These are phyloP conservation scores for Dentipellis fragilis DNA, from an alignment of 768 basidiomycete species.

Conservation along the genomic window DNA sequence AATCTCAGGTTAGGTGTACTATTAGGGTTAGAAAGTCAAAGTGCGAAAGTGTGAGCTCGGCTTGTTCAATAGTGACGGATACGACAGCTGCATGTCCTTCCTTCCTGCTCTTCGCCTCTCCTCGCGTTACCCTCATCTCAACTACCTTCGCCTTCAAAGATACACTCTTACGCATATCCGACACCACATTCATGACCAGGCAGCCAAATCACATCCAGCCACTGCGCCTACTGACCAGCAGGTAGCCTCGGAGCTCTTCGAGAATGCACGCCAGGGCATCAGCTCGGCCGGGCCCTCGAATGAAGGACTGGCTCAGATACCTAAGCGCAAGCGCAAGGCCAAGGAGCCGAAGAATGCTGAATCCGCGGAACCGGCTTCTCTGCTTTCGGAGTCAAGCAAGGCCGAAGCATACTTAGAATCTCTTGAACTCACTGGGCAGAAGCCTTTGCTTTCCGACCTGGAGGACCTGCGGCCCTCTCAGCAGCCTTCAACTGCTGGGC, in stretches of 20 bases:
- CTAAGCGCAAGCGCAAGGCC: neutral
- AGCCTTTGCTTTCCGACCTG: slow-evolving; percentile 50
- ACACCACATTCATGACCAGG: too few species aligned
- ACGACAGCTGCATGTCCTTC: neutral
- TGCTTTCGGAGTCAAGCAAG: slow-evolving; percentile 31
- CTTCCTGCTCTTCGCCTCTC: neutral
- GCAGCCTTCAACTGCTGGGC: slow-evolving; percentile 30
- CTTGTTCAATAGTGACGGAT: too few species aligned
- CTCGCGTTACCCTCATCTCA: neutral
- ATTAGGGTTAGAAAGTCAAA: too few species aligned
- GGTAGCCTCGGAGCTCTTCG: too few species aligned
- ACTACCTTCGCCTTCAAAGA: neutral
- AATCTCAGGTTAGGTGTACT: too few species aligned
- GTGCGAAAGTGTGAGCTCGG: too few species aligned
- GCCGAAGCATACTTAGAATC: slow-evolving; percentile 49
- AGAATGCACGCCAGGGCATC: too few species aligned
- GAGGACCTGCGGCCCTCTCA: slow-evolving; percentile 41
- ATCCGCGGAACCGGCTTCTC: neutral
- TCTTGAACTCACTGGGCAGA: slow-evolving; percentile 32
- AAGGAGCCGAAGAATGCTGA: neutral
- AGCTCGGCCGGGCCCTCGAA: too few species aligned
- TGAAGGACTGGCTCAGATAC: neutral
- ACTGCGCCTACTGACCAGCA: too few species aligned
- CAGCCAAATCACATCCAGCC: too few species aligned
- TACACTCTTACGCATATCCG: neutral